Conservation (phyloP, 768 basidiomycete species). For the Trametopsis cervina region DNA sequence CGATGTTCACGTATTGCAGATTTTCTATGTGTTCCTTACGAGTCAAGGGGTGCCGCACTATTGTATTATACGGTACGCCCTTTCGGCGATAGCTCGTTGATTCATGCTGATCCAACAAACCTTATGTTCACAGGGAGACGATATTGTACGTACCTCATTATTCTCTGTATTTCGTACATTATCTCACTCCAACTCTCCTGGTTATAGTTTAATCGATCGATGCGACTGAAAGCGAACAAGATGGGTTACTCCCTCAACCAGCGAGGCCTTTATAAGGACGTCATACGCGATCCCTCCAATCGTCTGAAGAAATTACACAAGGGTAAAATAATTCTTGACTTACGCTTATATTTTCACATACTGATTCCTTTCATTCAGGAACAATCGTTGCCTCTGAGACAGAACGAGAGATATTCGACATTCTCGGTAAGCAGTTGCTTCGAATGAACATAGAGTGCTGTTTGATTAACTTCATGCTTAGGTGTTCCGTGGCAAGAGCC, state of each 20-base stretch:
- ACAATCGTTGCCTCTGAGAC: conserved; percentile 69
- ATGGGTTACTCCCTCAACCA: conserved; percentile 87
- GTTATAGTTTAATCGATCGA: conserved; percentile 79
- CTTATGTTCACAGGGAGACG: conserved; percentile 58
- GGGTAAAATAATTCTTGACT: conserved; percentile 34
- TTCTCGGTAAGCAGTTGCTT: conserved; percentile 38
- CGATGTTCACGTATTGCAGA: conserved; percentile 34
- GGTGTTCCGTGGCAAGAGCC: conserved; percentile 81
- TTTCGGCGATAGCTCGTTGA: not conserved
- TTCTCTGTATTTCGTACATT: conserved; percentile 3
- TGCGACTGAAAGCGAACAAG: conserved; percentile 76
- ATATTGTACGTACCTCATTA: conserved; percentile 54
- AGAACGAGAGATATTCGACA: conserved; percentile 80
- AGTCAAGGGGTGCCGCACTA: conserved; percentile 72
- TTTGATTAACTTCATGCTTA: conserved; percentile 13
- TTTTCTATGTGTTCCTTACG: conserved; percentile 77
- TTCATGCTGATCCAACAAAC: not conserved
- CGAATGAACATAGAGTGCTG: not conserved
- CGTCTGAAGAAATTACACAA: conserved; percentile 50
- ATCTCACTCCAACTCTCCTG: not conserved
- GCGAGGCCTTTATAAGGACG: conserved; percentile 66
- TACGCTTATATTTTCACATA: not conserved
- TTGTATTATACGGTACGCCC: conserved; percentile 81
- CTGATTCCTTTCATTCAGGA: conserved; percentile 6
- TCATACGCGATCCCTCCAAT: conserved; percentile 64